These are phyloP conservation scores for Fagopyrum homotropicum DNA, from an alignment of 148 eudicot species.

Conservation along the genomic window DNA sequence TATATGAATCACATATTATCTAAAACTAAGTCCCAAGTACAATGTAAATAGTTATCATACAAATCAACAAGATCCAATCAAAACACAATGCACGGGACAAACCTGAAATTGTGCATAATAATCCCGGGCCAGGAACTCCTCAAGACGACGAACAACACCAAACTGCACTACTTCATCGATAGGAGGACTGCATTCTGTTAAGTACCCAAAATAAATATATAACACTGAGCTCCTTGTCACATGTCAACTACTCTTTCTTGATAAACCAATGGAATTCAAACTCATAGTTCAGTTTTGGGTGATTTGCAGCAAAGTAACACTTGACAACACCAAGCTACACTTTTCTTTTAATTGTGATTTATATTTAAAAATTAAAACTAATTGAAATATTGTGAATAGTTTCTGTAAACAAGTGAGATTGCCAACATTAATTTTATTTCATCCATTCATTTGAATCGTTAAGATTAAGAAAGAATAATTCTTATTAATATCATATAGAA, in stretches of 20 bases:
- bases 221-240: neutral
- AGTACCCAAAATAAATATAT: neutral
- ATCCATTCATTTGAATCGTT: too few relatives aligned
- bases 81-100: neutral
- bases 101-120: conserved; percentile 82
- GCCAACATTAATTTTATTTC: too few relatives aligned
- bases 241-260: neutral
- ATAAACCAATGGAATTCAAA: neutral
- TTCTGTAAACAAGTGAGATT: too few relatives aligned
- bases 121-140: conserved; percentile 68
- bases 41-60: neutral
- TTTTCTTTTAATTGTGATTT: neutral
- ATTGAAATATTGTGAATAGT: neutral
- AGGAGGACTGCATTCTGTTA: conserved; percentile 70
- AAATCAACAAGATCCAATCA: neutral
- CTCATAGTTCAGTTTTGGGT: neutral
- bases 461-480: too few relatives aligned
- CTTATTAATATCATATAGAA: neutral
- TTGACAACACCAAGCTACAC: neutral
- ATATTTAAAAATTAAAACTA: neutral
- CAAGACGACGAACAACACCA: conserved; percentile 74
- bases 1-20: too few relatives aligned
- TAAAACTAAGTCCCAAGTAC: neutral
- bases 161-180: conserved; percentile 80
- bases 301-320: neutral